These are phyloP conservation scores for Linum usitatissimum DNA, from an alignment of 345 rosid species.

Conservation along the genomic window DNA sequence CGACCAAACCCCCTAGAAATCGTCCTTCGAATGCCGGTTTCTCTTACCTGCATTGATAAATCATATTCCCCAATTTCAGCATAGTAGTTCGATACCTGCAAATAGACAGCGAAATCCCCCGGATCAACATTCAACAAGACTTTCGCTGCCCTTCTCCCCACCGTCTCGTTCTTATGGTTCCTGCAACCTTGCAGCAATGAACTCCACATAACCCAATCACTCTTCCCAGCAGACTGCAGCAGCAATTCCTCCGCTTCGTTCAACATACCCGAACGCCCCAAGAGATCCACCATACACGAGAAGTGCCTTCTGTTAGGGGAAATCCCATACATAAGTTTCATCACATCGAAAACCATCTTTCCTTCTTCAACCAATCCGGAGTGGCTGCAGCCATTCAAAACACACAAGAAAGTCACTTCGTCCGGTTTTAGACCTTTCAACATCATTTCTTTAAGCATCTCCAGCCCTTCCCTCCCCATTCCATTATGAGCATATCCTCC, in stretches of 20 bases:
- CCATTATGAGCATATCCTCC: constrained; percentile 54
- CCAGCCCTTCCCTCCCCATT: constrained; percentile 52
- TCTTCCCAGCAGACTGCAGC: constrained; percentile 34
- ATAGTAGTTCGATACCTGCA: constrained; percentile 62
- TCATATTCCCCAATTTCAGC: constrained; percentile 57
- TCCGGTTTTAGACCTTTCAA: constrained; percentile 48
- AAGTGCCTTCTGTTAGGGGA: constrained; percentile 45
- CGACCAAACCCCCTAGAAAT: constrained; percentile 44
- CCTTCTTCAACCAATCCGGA: constrained; percentile 76
- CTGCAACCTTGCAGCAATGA: constrained; percentile 70
- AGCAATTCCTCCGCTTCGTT: constrained; percentile 55
- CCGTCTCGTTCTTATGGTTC: constrained; percentile 40
- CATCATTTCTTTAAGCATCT: constrained; percentile 46
- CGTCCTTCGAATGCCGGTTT: constrained; percentile 42
- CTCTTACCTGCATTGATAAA: constrained; percentile 38
- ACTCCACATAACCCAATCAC: constrained; percentile 57
- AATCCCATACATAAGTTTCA: constrained; percentile 40
- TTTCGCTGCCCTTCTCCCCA: constrained; percentile 60
- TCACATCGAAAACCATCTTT: constrained; percentile 27
- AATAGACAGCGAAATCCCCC: constrained; percentile 38
- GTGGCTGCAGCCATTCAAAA: constrained; percentile 58
- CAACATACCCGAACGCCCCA: constrained; percentile 67
- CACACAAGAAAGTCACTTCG: constrained; percentile 57
- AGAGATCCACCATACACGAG: constrained; percentile 70
- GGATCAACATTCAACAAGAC: constrained; percentile 46